phyloP scores from a whole-genome alignment of 768 basidiomycete genomes.

The Clathrus columnatus region DNA sequence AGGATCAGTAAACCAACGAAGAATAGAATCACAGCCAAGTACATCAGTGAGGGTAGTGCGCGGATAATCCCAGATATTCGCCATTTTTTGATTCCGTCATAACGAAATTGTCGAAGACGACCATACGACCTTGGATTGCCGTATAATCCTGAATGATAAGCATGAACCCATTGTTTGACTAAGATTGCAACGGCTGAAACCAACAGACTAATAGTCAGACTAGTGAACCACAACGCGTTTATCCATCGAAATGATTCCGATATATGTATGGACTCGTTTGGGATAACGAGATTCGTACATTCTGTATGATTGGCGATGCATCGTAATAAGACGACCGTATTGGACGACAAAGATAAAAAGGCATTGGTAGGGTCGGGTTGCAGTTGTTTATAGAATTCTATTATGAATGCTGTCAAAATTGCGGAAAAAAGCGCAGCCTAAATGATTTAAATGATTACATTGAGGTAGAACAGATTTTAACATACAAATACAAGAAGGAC shows the following conservation, averaged over 20 bases:
- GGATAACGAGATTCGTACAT: neutral
- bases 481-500: slow-evolving; percentile 23
- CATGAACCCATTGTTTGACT: slow-evolving; percentile 23
- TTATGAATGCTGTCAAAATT: slow-evolving; percentile 29
- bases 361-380: slow-evolving; percentile 20
- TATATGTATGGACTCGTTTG: neutral
- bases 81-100: slow-evolving; percentile 16
- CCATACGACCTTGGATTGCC: slow-evolving; percentile 4
- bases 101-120: slow-evolving; percentile 15
- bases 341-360: slow-evolving; percentile 22
- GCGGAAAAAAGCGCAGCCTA: slow-evolving; percentile 37
- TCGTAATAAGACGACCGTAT: slow-evolving; percentile 5
- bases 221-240: slow-evolving; percentile 21
- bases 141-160: slow-evolving; percentile 14
- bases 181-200: slow-evolving; percentile 20
- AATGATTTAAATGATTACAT: neutral
- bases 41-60: slow-evolving; percentile 17
- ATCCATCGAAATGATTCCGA: slow-evolving; percentile 41
- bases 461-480: neutral
- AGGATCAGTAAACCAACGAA: slow-evolving; percentile 18
- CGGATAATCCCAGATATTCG: slow-evolving; percentile 16
- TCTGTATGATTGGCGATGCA: slow-evolving; percentile 5
- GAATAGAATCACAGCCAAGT: slow-evolving; percentile 18
- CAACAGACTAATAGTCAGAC: slow-evolving; percentile 18
- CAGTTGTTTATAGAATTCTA: slow-evolving; percentile 28